Evolutionary conservation across 1,139 yeast species (phyloP), one percentile per base, ranked within the genome.

Genomic region (Yamadazyma trypodendri): DNA sequence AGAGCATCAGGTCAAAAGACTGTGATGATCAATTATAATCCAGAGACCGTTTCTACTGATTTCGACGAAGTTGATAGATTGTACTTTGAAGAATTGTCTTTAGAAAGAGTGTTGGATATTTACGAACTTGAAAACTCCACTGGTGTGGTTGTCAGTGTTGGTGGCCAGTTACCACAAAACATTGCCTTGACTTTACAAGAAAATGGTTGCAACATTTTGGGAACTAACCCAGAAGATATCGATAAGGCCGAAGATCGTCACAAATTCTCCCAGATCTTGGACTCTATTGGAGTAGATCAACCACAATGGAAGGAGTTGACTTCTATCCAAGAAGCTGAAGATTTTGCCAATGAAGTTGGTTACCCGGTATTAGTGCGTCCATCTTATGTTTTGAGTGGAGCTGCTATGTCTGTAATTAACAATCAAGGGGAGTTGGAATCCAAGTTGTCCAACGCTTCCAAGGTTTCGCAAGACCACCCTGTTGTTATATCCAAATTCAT

Each of bases 181-280:
- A 92, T 92, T 64, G 98, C 98, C 7, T 75, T 92, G 49, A 69
- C 76, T 41, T 75, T 92, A 52, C 95, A 87, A 68, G 73, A 85
- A 41, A 75, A 84, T 50, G 92, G 92, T 42, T 95, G 95, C 54
- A 83, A 83, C 45, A 87, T 92, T 34, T 74, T 92, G 49, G 98
- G 98, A 60, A 92, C 98, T 36, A 76, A 86, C 58, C 98, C 98
- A 36, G 85, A 81, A 61, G 95, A 88, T 63, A 92, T 92, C 56
- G 98, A 92, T 68, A 83, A 82, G 61, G 98, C 98, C 40, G 98
- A 92, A 73, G 95, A 92, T 68, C 87, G 98, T 72, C 96, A 92
- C 72, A 90, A 92, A 72, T 92, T 92, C 67, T 90, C 97, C 22
- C 85, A 88, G 44, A 90, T 92, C 55, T 77, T 92, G 59, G 98